Evolutionary conservation across 805 yeast species (phyloP), one percentile per base, ranked within the genome.

Genomic region (Isabelozyma rhagii): DNA sequence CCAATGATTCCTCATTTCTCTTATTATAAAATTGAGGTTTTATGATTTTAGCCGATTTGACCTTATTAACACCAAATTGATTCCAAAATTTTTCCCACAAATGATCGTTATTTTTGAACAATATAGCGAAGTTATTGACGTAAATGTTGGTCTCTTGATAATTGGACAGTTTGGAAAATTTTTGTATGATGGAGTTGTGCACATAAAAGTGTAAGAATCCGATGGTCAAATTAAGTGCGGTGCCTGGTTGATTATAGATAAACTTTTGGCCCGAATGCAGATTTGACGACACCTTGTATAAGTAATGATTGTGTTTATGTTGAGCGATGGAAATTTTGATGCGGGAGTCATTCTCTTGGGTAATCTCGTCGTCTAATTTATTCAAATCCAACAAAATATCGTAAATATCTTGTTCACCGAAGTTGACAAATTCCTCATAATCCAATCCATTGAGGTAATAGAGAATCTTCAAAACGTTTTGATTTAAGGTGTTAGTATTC

Each of bases 131-230:
- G 59, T 83, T 82, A 52, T 83, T 85, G 36, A 88, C 83, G 61
- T 87, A 88, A 43, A 88, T 72, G 64, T 88, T 88, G 5, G 90
- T 82, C 56, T 85, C 90, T 61, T 84, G 90, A 55, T 66, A 72
- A 51, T 72, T 70, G 31, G 60, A 53, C 38, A 51, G 47, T 49
- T 63, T 63, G 38, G 59, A 47, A 46, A 64, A 67, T 2, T 47
- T 48, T 9, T 31, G 47, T 44, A 49, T 39, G 13, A 46, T 51
- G 27, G 39, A 47, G 34, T 46, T 51, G 49, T 48, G 53, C 8
- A 27, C 9, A 11, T 45, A 47, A 25, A 45, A 44, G 43, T 47
- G 54, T 39, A 43, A 45, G 38, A 38, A 51, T 41, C 45, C 45
- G 9, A 39, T 39, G 34, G 14, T 39, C 15, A 39, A 25, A n/a